Base-by-base conservation (phyloP, 306 rosid species). In the Begonia loranthoides region DNA sequence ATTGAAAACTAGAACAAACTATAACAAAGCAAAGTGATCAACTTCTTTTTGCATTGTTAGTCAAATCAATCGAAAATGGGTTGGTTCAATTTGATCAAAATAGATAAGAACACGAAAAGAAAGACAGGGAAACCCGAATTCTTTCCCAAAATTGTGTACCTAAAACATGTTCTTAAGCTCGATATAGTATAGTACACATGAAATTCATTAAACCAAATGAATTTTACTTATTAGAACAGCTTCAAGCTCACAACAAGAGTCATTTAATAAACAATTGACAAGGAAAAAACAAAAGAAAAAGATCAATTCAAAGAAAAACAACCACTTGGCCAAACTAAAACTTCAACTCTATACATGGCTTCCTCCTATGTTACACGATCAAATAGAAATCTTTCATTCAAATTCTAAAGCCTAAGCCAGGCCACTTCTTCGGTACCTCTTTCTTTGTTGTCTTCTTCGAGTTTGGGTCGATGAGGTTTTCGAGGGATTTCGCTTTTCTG, bases 371-470 rank as follows among this genome's bases (percentile, higher is more conserved):
- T 79, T 86, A 92, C 96, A 80, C 58, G 83, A 74, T 77, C 88
- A 41, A 64, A 60, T 44, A 67, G 49, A 47, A 58, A 51, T 40
- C 51, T 9, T 3, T 28, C 21, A 36, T 67, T 80, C 78, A 92
- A 57, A 78, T 79, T 86, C 93, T 80, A 71, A 92, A 92, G 57
- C 94, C 94, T 86, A 90, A 71, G 21, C 87, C 82, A 45, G 94
- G 81, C 99, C 99, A 92, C 66, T 83, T 83, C 82, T 83, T 92
- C 13, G 82, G 57, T 45, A 73, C 76, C 60, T 92, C 95, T 66
- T 92, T 92, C 93, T 81, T 92, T 2, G 93, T 84, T 75, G 93
- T 84, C 78, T 85, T 86, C 83, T 79, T 92, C 3, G 99, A 78
- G 75, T 41, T 81, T 4, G 93, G 93, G 63, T 92, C 99, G 15